Evolutionary conservation across 2,329 filamentous ascomycete species (phyloP).

Genomic region (Cytospora leucostoma): DNA sequence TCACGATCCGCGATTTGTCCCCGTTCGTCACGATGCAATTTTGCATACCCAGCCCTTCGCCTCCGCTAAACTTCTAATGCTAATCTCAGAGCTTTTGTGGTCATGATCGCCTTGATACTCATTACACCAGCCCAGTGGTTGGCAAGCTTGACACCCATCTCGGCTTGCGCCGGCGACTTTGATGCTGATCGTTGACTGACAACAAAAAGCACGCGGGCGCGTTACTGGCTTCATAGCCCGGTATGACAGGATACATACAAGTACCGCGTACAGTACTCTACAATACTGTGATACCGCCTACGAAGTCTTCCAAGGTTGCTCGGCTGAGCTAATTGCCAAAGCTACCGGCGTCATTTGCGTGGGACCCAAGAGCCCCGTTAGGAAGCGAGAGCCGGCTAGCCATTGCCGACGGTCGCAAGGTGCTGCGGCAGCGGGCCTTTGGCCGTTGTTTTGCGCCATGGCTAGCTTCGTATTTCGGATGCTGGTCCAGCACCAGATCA

Average conservation of each 20-base stretch:
- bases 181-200: slow-evolving; percentile 11
- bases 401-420: slow-evolving; percentile 24
- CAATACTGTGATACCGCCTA: background rate
- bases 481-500: background rate
- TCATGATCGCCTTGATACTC: slow-evolving; percentile 18
- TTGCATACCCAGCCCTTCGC: background rate
- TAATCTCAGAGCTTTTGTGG: slow-evolving; percentile 2
- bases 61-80: background rate
- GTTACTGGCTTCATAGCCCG: background rate
- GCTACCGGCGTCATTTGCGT: slow-evolving; percentile 5
- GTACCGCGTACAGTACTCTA: background rate
- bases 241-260: background rate
- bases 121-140: slow-evolving; percentile 14
- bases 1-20: slow-evolving; percentile 4
- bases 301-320: background rate
- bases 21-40: background rate
- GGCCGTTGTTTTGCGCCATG: slow-evolving; percentile 27
- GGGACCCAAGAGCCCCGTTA: slow-evolving; percentile 17
- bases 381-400: slow-evolving; percentile 21
- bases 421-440: slow-evolving; percentile 23
- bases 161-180: slow-evolving; percentile 24
- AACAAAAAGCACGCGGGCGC: background rate
- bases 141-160: slow-evolving; percentile 19
- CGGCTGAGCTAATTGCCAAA: slow-evolving; percentile 5
- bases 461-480: slow-evolving; percentile 18